These are phyloP conservation scores for Tetraselmis chui DNA, from an alignment of 139 green algal genomes.

Conservation along the genomic window DNA sequence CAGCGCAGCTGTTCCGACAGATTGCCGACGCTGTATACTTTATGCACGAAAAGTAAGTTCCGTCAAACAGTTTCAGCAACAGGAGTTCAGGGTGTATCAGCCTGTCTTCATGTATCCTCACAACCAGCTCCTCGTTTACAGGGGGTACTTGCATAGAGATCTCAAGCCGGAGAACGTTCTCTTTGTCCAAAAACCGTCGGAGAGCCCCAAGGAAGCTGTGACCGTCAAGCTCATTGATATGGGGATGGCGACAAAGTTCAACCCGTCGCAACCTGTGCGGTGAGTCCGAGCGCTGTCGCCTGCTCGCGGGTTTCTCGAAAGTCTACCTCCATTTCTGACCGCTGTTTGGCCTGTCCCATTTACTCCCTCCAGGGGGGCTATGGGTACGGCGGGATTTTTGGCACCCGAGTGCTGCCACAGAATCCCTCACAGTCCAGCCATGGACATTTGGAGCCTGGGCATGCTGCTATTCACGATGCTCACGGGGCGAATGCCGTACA, in stretches of 20 bases:
- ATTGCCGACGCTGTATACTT: slow-evolving; percentile 25
- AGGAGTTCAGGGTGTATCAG: slow-evolving; percentile 26
- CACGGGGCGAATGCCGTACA: slow-evolving; percentile 38
- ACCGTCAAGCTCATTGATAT: slow-evolving; percentile 47
- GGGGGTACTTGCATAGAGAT: background rate
- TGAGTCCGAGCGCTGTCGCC: background rate
- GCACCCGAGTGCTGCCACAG: slow-evolving; percentile 28
- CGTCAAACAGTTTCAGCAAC: too few species aligned
- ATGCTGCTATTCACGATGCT: slow-evolving; percentile 50
- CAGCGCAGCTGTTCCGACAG: slow-evolving; percentile 34
- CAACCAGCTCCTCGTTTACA: too few species aligned
- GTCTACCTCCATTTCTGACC: too few species aligned
- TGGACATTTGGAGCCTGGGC: slow-evolving; percentile 35
- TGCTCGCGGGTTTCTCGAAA: background rate
- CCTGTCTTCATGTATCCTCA: too few species aligned
- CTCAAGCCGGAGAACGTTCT: slow-evolving; percentile 41
- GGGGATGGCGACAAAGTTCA: slow-evolving; percentile 32
- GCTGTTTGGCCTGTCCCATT: background rate
- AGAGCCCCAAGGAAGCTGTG: slow-evolving; percentile 5
- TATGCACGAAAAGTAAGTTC: slow-evolving; percentile 27
- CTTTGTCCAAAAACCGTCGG: slow-evolving; percentile 20
- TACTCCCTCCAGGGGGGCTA: slow-evolving; percentile 8
- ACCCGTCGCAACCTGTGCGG: background rate
- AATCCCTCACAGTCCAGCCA: slow-evolving; percentile 6
- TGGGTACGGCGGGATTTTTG: slow-evolving; percentile 46